phyloP scores from a whole-genome alignment of 108 stramenopile species.

The Epithemia pelagica region DNA sequence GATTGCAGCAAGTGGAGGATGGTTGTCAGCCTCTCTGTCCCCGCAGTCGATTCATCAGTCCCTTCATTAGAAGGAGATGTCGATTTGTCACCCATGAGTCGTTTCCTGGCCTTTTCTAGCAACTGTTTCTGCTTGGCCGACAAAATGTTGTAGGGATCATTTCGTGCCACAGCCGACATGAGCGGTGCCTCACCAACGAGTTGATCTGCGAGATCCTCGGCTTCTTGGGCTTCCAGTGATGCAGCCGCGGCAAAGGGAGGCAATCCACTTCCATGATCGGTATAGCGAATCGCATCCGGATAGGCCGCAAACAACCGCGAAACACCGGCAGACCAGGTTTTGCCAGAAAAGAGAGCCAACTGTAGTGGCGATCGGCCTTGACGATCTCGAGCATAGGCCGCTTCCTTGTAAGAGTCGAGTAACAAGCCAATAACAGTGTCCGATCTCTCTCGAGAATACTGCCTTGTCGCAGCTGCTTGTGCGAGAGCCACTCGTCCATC shows the following conservation, averaged over 20 bases:
- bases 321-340: constrained; percentile 5
- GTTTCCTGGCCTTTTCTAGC: neutral
- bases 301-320: neutral
- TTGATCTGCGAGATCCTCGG: neutral
- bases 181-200: neutral
- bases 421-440: constrained; percentile 6
- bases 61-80: neutral
- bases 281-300: constrained; percentile 2
- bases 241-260: constrained; percentile 9
- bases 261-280: neutral
- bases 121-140: constrained; percentile 2
- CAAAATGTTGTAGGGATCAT: constrained; percentile 13
- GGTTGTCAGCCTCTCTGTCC: constrained; percentile 1
- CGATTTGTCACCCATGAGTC: neutral
- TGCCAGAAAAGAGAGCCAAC: neutral
- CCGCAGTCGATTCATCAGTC: neutral
- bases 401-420: constrained; percentile 8
- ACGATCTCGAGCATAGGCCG: constrained; percentile 3
- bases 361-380: constrained; percentile 9
- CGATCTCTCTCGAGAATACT: constrained; percentile 4
- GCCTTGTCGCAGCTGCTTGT: neutral
- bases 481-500: neutral
- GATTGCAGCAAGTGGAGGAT: constrained; percentile 5
- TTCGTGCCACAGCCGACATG: neutral
- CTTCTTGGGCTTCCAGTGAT: neutral